These are phyloP conservation scores for Mucor lusitanicus DNA, from an alignment of 371 early-diverging fungal species.

Conservation along the genomic window DNA sequence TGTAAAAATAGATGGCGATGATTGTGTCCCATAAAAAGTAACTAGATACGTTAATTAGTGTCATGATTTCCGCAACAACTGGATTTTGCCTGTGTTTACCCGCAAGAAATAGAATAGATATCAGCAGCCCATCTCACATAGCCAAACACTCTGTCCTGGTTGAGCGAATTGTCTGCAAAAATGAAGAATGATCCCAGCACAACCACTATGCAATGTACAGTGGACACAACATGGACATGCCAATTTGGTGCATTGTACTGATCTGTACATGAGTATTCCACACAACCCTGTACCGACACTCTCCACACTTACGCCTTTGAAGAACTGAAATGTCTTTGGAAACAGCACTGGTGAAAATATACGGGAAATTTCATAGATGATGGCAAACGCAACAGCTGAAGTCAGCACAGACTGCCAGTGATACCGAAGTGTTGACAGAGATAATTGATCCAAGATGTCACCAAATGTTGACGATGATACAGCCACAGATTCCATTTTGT, in stretches of 20 bases:
- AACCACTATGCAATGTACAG: conserved; percentile 60
- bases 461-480: conserved; percentile 16
- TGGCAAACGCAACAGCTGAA: conserved; percentile 50
- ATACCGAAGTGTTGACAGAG: conserved; percentile 35
- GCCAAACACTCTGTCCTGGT: conserved; percentile 74
- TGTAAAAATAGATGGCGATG: conserved; percentile 67
- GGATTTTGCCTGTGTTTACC: conserved; percentile 52
- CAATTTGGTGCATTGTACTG: conserved; percentile 63
- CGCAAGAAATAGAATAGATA: conserved; percentile 82
- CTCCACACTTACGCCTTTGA: conserved; percentile 48
- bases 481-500: not conserved
- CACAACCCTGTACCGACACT: not conserved
- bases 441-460: conserved; percentile 31
- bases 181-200: conserved; percentile 63
- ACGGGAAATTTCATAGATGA: conserved; percentile 60
- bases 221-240: conserved; percentile 75
- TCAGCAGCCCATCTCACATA: conserved; percentile 71
- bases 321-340: conserved; percentile 61
- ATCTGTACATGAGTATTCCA: not conserved
- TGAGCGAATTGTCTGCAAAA: conserved; percentile 58
- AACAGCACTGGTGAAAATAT: conserved; percentile 59
- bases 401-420: conserved; percentile 45
- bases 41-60: conserved; percentile 22
- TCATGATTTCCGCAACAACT: not conserved
- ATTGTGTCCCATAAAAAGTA: conserved; percentile 93